These are phyloP conservation scores for Pichia sp. DNA, from an alignment of 1,139 yeast species.

Conservation along the genomic window DNA sequence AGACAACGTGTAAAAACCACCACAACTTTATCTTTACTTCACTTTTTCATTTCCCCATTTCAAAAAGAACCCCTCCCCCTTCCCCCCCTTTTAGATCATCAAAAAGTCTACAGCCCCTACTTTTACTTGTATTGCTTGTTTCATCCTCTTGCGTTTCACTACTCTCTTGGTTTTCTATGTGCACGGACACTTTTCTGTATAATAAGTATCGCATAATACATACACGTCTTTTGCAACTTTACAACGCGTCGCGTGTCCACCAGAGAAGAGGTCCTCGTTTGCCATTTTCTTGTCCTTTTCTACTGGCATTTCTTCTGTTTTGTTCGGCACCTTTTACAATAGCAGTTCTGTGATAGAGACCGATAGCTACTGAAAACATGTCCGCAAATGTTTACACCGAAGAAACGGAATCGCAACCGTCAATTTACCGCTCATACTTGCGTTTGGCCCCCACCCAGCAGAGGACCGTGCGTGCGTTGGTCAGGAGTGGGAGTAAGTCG, in stretches of 20 bases:
- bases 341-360: neutral
- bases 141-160: neutral
- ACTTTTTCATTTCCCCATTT: neutral
- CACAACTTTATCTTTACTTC: neutral
- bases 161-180: neutral
- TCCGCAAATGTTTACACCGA: conserved; percentile 17
- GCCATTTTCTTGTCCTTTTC: neutral
- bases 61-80: neutral
- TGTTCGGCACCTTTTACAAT: too few species aligned
- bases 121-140: neutral
- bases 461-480: conserved; percentile 15
- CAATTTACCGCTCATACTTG: conserved; percentile 17
- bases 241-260: conserved; percentile 11
- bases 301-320: neutral
- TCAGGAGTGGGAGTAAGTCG: conserved; percentile 13
- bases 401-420: conserved; percentile 17
- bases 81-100: neutral
- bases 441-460: conserved; percentile 11
- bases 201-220: neutral
- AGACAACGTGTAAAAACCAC: neutral
- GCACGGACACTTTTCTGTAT: conserved; percentile 1
- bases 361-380: neutral
- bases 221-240: neutral
- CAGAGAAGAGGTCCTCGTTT: neutral
- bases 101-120: neutral